Base-by-base conservation (phyloP, 2,329 filamentous ascomycete species). In the Lecanoromycetidae sp. region DNA sequence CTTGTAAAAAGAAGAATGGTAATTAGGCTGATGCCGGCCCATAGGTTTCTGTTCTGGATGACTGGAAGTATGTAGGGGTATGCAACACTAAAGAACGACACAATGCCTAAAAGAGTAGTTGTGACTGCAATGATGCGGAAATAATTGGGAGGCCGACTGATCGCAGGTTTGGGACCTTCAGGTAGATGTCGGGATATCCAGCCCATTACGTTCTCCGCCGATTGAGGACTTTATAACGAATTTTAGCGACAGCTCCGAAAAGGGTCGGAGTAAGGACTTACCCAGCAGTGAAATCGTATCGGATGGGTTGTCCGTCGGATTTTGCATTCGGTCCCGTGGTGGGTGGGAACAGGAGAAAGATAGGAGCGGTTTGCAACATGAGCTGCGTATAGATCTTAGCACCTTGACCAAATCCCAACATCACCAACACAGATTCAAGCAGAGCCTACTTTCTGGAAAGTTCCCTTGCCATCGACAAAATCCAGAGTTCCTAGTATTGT, bases 1-100 rank as follows among this genome's bases (percentile, higher is more conserved):
- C 84, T 91, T 38, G 84, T 95, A 68, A 96, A 98, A 49, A 95
- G 72, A 34, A 98, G 76, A 53, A 98, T 88, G 12, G 80, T 74
- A 58, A 96, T 87, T 56, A 98, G 71, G 65, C 84, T 94, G 58
- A 93, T 66, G 19, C 84, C 86, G 20, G 90, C 88, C 91, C 91
- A 98, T 15, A 96, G 68, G 59, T 94, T 96, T 57, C 90, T 83
- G 71, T 83, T 95, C 64, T 87, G 85, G 29, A 95, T 64, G 50
- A 95, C 60, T 3, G 90, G 90, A 9, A 90, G 61, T 10, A 95
- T 60, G 58, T 88, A 93, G 5, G 86, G 85, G 57, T 79, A 84
- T 10, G 82, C 76, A 39, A 88, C 80, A 25, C 77, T 79, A 47
- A 81, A 58, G 44, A 82, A 72, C 1, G 87, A 90, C 36, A 82